These are phyloP conservation scores for Hypoxylon fragiforme DNA, from an alignment of 495 filamentous ascomycete genomes.

Conservation along the genomic window DNA sequence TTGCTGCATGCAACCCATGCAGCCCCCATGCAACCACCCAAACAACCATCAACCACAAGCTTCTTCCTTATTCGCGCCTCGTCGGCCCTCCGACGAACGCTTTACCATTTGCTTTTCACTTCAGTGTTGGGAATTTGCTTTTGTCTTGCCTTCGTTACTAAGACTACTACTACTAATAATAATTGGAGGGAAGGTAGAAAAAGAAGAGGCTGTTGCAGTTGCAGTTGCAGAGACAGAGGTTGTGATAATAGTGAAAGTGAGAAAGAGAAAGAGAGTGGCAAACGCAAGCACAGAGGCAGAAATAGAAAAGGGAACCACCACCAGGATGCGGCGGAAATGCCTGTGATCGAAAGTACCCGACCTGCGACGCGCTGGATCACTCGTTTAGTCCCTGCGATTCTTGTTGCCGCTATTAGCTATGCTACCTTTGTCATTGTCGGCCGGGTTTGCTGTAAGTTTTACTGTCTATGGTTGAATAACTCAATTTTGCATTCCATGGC, in stretches of 20 bases:
- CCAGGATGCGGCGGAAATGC: conserved; percentile 39
- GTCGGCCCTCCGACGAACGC: conserved; percentile 19
- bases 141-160: no score
- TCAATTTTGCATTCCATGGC: no score
- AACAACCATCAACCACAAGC: conserved; percentile 11
- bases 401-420: conserved; percentile 44
- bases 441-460: conserved; percentile 46
- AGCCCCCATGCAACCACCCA: conserved; percentile 10
- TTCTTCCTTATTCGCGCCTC: conserved; percentile 10
- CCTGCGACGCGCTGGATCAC: conserved; percentile 51
- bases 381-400: conserved; percentile 45
- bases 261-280: neutral
- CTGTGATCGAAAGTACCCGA: conserved; percentile 37
- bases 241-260: neutral
- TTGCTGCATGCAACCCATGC: conserved; percentile 6
- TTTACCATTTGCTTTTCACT: neutral
- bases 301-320: neutral
- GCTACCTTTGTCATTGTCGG: conserved; percentile 47
- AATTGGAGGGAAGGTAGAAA: no score
- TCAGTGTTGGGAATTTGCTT: no score
- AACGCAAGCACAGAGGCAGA: neutral
- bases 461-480: neutral
- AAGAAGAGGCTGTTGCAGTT: no score
- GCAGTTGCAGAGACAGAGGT: neutral
- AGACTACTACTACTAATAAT: no score